Evolutionary conservation across 495 filamentous ascomycete species (phyloP).

Genomic region (Lophium mytilinum): DNA sequence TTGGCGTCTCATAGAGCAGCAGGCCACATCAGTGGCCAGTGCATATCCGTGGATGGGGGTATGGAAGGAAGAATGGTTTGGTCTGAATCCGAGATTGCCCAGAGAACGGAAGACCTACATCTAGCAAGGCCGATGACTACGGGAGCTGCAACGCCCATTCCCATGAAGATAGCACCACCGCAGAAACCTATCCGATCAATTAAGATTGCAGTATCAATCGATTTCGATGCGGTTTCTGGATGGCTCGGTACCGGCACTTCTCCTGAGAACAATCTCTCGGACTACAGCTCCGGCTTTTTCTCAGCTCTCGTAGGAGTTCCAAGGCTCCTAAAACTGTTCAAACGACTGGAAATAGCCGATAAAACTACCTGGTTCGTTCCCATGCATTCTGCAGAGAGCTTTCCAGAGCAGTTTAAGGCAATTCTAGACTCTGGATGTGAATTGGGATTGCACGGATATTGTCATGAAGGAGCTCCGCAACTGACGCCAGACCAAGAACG

Average conservation of each 20-base stretch:
- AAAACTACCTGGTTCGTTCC: conserved; percentile 58
- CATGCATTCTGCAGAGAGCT: conserved; percentile 54
- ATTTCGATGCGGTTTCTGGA: conserved; percentile 54
- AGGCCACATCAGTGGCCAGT: conserved; percentile 49
- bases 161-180: conserved; percentile 24
- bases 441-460: conserved; percentile 54
- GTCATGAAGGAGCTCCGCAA: conserved; percentile 49
- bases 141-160: conserved; percentile 1
- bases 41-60: conserved; percentile 43
- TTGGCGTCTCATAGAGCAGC: conserved; percentile 45
- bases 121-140: background rate
- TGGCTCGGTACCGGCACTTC: conserved; percentile 50
- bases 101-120: background rate
- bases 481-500: conserved; percentile 50
- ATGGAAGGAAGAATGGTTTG: conserved; percentile 46
- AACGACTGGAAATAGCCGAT: conserved; percentile 44
- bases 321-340: conserved; percentile 50
- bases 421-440: conserved; percentile 52
- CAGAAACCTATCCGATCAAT: conserved; percentile 37
- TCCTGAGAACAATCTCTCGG: conserved; percentile 46
- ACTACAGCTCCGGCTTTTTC: conserved; percentile 54
- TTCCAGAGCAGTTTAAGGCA: conserved; percentile 44
- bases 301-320: conserved; percentile 52
- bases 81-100: conserved; percentile 36
- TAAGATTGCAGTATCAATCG: conserved; percentile 47